Conservation (phyloP, 805 yeast genomes). For the Priceomyces melissophilus region DNA sequence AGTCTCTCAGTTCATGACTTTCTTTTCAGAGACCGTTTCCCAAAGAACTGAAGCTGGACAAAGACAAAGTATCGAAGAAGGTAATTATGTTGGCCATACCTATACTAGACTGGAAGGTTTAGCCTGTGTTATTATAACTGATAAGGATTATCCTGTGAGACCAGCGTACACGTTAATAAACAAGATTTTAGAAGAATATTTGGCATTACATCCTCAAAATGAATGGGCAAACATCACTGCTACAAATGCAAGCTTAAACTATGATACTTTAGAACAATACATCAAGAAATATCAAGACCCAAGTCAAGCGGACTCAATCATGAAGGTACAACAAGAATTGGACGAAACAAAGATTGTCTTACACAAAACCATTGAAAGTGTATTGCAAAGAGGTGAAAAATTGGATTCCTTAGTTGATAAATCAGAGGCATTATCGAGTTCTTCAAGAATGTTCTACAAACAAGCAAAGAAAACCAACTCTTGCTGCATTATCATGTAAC, state of each 20-base stretch:
- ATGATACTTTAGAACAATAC: slow-evolving; percentile 65
- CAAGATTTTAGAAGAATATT: slow-evolving; percentile 86
- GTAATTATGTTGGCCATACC: slow-evolving; percentile 85
- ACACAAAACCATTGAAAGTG: slow-evolving; percentile 93
- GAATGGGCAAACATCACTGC: slow-evolving; percentile 60
- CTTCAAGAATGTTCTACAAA: slow-evolving; percentile 91
- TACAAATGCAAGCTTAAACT: slow-evolving; percentile 44
- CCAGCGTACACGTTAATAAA: slow-evolving; percentile 93
- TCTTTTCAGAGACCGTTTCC: slow-evolving; percentile 87
- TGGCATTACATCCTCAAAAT: slow-evolving; percentile 71
- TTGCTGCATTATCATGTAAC: slow-evolving; percentile 73
- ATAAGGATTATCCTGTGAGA: slow-evolving; percentile 93
- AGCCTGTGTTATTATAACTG: slow-evolving; percentile 88
- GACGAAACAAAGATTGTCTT: slow-evolving; percentile 96
- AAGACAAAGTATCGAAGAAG: slow-evolving; percentile 93
- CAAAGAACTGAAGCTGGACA: slow-evolving; percentile 85
- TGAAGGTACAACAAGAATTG: slow-evolving; percentile 96
- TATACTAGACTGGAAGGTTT: slow-evolving; percentile 87
- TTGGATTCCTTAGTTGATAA: slow-evolving; percentile 92
- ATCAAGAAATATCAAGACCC: slow-evolving; percentile 92
- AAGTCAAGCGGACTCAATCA: slow-evolving; percentile 90
- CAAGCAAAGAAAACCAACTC: slow-evolving; percentile 92
- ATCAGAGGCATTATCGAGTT: slow-evolving; percentile 84
- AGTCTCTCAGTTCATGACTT: slow-evolving; percentile 91
- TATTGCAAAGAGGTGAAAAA: slow-evolving; percentile 93